phyloP scores from a whole-genome alignment of 805 yeast species.

The Saccharomycopsis lassenensis region DNA sequence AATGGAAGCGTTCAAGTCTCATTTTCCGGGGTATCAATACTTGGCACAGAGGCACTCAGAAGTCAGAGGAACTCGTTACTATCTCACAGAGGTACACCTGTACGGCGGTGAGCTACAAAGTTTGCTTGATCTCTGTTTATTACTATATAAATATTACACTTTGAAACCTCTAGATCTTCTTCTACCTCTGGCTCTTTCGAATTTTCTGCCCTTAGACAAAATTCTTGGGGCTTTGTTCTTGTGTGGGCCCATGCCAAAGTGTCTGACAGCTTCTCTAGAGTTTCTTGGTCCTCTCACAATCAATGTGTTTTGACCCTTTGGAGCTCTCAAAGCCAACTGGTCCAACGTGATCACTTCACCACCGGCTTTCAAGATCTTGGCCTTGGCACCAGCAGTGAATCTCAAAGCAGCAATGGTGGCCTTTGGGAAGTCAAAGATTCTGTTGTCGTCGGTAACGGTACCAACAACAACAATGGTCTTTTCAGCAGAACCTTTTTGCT shows the following conservation, averaged over 20 bases:
- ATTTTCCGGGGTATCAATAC: too few species aligned
- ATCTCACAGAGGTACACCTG: too few species aligned
- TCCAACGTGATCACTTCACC: constrained; percentile 99
- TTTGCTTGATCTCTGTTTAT: too few species aligned
- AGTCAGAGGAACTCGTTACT: too few species aligned
- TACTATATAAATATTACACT: too few species aligned
- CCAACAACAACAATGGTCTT: constrained; percentile 98
- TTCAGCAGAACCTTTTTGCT: constrained; percentile 73
- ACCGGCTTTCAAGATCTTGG: constrained; percentile 94
- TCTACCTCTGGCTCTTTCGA: constrained; percentile 99
- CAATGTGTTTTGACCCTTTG: constrained; percentile 98
- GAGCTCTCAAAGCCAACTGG: constrained; percentile 98
- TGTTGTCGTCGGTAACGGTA: constrained; percentile 97
- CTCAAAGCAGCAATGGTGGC: constrained; percentile 97
- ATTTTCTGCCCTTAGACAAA: constrained; percentile 95
- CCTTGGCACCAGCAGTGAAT: constrained; percentile 98
- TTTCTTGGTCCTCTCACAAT: constrained; percentile 98
- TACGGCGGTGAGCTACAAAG: too few species aligned
- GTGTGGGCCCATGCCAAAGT: constrained; percentile 99
- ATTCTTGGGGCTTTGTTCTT: constrained; percentile 99
- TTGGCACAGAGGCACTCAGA: too few species aligned
- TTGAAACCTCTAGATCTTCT: constrained; percentile 99
- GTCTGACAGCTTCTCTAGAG: constrained; percentile 99
- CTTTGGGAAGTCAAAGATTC: constrained; percentile 91
- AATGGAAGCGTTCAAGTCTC: too few species aligned